phyloP scores from a whole-genome alignment of 441 rosid species.

The Bocquillonia castaneifolia region DNA sequence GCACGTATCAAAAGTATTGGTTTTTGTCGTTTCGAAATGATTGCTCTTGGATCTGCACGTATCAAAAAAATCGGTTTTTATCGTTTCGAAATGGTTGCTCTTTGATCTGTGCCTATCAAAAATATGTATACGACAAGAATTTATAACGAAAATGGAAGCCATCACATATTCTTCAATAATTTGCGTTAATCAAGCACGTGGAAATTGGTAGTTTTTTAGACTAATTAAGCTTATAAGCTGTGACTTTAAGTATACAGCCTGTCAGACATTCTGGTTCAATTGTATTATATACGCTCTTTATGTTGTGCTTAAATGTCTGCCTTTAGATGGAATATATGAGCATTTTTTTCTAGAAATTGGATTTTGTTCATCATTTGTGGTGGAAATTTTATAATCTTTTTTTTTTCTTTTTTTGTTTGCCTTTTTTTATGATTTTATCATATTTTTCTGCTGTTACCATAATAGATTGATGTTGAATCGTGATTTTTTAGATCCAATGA shows the following conservation, averaged over 20 bases:
- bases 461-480: not conserved
- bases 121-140: conserved; percentile 7
- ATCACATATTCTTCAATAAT: not conserved
- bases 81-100: conserved; percentile 4
- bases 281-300: too few species aligned
- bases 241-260: not conserved
- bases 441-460: not conserved
- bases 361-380: not conserved
- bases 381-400: not conserved
- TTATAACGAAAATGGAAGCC: not conserved
- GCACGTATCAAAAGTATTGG: not conserved
- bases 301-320: not conserved
- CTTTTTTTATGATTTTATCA: not conserved
- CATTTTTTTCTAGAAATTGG: not conserved
- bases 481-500: not conserved
- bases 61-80: conserved; percentile 8
- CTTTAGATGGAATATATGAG: not conserved
- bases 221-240: not conserved
- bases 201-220: not conserved
- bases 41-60: too few species aligned
- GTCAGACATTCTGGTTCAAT: not conserved
- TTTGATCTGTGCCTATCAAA: not conserved
- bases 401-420: not conserved
- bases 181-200: not conserved
- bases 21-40: conserved; percentile 7